Evolutionary conservation across 208 protist species (phyloP).

Genomic region (Herpetomonas tarakana): DNA sequence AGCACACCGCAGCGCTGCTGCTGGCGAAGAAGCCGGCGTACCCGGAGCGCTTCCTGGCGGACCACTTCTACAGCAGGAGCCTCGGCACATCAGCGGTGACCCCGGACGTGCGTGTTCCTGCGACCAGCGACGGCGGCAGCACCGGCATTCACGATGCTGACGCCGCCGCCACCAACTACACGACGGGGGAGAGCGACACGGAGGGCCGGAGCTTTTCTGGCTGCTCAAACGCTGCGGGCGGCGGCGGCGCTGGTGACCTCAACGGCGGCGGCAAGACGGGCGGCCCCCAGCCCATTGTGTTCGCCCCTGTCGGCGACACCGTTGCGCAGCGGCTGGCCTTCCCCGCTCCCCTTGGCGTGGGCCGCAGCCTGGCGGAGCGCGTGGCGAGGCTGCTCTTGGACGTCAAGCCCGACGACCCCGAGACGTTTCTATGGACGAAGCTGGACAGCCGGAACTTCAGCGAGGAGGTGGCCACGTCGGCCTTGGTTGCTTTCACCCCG

Average conservation of each 20-base stretch:
- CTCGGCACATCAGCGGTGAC: neutral
- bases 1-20: slow-evolving; percentile 5
- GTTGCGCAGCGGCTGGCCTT: slow-evolving; percentile 54
- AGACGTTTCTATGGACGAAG: slow-evolving; percentile 53
- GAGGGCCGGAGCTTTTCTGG: neutral
- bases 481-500: slow-evolving; percentile 11
- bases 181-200: neutral
- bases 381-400: slow-evolving; percentile 43
- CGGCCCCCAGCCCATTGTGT: slow-evolving; percentile 2
- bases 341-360: slow-evolving; percentile 22
- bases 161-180: neutral
- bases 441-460: slow-evolving; percentile 43
- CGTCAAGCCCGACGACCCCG: slow-evolving; percentile 46
- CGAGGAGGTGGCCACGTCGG: slow-evolving; percentile 31
- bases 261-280: neutral
- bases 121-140: neutral
- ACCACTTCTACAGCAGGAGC: slow-evolving; percentile 5
- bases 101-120: neutral
- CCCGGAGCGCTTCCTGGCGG: slow-evolving; percentile 12
- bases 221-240: neutral
- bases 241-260: neutral
- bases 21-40: slow-evolving; percentile 5
- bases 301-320: slow-evolving; percentile 34
- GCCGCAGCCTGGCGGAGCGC: slow-evolving; percentile 18
- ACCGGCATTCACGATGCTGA: neutral